phyloP scores from a whole-genome alignment of 2,329 filamentous ascomycete species.

The Hymenoscyphus linearis region DNA sequence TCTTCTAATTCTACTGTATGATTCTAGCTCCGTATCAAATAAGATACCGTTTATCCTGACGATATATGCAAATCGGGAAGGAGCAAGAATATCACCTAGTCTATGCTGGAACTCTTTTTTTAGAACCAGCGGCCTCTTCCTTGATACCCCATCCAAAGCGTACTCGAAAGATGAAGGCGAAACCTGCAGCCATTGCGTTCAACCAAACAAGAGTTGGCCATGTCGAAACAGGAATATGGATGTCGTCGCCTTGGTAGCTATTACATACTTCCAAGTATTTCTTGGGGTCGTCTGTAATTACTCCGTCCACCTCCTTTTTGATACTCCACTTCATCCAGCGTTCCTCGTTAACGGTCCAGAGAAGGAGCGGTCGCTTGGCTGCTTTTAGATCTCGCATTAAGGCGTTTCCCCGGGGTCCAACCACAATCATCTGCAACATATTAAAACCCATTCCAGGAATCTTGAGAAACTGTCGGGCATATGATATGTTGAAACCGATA shows the following conservation, averaged over 20 bases:
- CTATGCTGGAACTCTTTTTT: neutral
- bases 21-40: no score
- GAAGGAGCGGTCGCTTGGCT: slow-evolving; percentile 56
- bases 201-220: slow-evolving; percentile 18
- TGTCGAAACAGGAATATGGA: slow-evolving; percentile 11
- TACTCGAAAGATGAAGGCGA: slow-evolving; percentile 18
- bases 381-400: slow-evolving; percentile 60
- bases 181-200: slow-evolving; percentile 20
- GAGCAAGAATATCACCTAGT: neutral
- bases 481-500: slow-evolving; percentile 53
- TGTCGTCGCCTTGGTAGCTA: slow-evolving; percentile 24
- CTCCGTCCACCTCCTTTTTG: slow-evolving; percentile 61
- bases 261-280: slow-evolving; percentile 58
- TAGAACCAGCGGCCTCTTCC: slow-evolving; percentile 4
- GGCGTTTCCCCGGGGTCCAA: slow-evolving; percentile 58
- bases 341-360: slow-evolving; percentile 84
- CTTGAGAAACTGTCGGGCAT: slow-evolving; percentile 66
- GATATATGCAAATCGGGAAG: no score
- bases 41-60: no score
- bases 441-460: slow-evolving; percentile 71
- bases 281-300: slow-evolving; percentile 79
- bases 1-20: no score
- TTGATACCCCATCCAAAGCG: slow-evolving; percentile 19
- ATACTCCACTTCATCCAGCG: slow-evolving; percentile 80
- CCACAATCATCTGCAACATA: slow-evolving; percentile 63